Percentiles rank a stretch among this genome's conserved stretches.
These are phyloP conservation scores for Candida hungchunana DNA, from an alignment of 805 yeast genomes.

Conservation along the genomic window DNA sequence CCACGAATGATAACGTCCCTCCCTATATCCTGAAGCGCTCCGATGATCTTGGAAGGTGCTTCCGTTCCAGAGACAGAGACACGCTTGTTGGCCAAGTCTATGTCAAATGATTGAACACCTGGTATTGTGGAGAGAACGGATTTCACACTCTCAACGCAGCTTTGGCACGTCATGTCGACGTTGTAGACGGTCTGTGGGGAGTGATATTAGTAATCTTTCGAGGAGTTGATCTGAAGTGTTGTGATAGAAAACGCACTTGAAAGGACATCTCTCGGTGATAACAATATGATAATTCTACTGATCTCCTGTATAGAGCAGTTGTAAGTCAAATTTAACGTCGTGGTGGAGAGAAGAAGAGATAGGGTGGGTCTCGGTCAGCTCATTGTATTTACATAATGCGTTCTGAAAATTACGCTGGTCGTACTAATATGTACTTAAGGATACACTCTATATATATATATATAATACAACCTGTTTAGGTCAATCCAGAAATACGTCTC, in stretches of 20 bases:
- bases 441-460: too few relatives aligned
- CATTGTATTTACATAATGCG: too few relatives aligned
- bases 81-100: conserved; percentile 55
- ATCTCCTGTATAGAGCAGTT: too few relatives aligned
- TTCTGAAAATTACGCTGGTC: too few relatives aligned
- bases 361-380: too few relatives aligned
- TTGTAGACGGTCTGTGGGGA: conserved; percentile 60
- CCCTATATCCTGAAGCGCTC: conserved; percentile 67
- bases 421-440: too few relatives aligned
- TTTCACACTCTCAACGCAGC: conserved; percentile 28
- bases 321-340: too few relatives aligned
- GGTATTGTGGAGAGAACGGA: conserved; percentile 45
- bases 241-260: too few relatives aligned
- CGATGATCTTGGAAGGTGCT: conserved; percentile 74
- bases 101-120: conserved; percentile 48
- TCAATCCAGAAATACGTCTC: conserved; percentile 37
- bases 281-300: too few relatives aligned
- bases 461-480: background rate
- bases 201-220: conserved; percentile 12
- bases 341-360: too few relatives aligned
- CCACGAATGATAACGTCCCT: conserved; percentile 91
- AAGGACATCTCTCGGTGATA: too few relatives aligned
- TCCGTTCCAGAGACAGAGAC: conserved; percentile 65
- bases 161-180: conserved; percentile 76
- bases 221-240: too few relatives aligned